These are phyloP conservation scores for Phyllosticta capitalensis DNA, from an alignment of 2,329 filamentous ascomycete species.

Conservation along the genomic window DNA sequence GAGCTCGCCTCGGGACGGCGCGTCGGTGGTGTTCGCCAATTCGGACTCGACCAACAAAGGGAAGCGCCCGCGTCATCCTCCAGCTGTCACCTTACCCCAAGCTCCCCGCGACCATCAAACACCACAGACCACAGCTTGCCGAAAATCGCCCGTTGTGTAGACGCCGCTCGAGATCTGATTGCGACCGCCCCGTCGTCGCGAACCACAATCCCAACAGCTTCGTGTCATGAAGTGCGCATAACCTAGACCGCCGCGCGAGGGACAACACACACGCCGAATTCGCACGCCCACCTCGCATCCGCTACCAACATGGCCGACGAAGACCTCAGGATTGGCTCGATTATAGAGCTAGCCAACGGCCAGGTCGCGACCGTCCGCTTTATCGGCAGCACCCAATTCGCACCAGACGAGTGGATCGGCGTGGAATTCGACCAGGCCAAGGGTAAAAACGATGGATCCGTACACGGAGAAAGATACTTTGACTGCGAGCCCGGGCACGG, in stretches of 20 bases:
- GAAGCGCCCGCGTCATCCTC: not conserved
- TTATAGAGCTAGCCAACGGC: constrained; percentile 69
- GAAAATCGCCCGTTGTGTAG: not conserved
- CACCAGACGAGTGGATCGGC: constrained; percentile 77
- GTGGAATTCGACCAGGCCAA: constrained; percentile 72
- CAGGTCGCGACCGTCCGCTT: constrained; percentile 71
- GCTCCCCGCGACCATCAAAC: not conserved
- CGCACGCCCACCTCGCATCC: not conserved
- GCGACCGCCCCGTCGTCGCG: not conserved
- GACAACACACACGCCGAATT: not conserved
- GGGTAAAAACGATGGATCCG: constrained; percentile 91
- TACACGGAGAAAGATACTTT: constrained; percentile 82
- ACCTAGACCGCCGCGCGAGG: not conserved
- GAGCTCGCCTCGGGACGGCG: not conserved
- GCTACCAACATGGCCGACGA: constrained; percentile 1
- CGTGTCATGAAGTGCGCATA: constrained; percentile 9
- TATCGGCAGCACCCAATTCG: constrained; percentile 69
- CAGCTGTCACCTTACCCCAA: not conserved
- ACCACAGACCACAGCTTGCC: not conserved
- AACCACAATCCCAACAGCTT: not conserved
- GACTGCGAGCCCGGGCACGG: constrained; percentile 60
- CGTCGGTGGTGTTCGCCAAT: not conserved
- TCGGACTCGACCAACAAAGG: not conserved
- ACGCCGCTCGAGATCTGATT: not conserved
- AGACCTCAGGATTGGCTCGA: constrained; percentile 47